phyloP scores from a whole-genome alignment of 2,329 filamentous ascomycete species.

The Neocatenulostroma microsporum region DNA sequence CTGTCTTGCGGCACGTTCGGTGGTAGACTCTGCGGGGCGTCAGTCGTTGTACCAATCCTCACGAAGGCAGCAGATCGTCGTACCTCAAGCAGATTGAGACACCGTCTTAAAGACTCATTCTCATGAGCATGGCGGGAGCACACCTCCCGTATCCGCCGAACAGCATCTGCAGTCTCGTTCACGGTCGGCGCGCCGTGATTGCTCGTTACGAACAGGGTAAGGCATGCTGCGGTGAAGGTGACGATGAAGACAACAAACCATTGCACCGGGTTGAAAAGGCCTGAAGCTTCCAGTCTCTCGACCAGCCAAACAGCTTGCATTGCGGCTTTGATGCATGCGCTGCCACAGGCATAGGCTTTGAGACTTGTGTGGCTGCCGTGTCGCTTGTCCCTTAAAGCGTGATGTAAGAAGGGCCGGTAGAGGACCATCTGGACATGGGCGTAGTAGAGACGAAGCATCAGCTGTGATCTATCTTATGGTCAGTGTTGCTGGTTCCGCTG shows the following conservation, averaged over 20 bases:
- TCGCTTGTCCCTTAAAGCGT: conserved; percentile 10
- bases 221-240: conserved; percentile 11
- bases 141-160: conserved; percentile 8
- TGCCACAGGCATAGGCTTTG: conserved; percentile 16
- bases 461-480: conserved; percentile 10
- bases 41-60: not conserved
- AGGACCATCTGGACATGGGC: conserved; percentile 17
- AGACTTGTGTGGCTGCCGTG: conserved; percentile 9
- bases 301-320: conserved; percentile 19
- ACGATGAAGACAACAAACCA: conserved; percentile 15
- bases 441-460: conserved; percentile 16
- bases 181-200: conserved; percentile 13
- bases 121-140: conserved; percentile 8
- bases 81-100: conserved; percentile 10
- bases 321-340: conserved; percentile 16
- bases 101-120: conserved; percentile 7
- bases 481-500: too few species aligned
- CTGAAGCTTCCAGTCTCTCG: conserved; percentile 12
- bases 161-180: conserved; percentile 11
- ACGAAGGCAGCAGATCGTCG: not conserved
- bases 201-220: conserved; percentile 16
- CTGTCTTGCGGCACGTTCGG: not conserved
- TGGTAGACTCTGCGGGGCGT: not conserved
- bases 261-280: conserved; percentile 14
- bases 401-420: conserved; percentile 20